A percentile compares a stretch with the other conserved stretches of the same genome.
Conservation (phyloP, 345 rosid species). For the Triadica sebifera region DNA sequence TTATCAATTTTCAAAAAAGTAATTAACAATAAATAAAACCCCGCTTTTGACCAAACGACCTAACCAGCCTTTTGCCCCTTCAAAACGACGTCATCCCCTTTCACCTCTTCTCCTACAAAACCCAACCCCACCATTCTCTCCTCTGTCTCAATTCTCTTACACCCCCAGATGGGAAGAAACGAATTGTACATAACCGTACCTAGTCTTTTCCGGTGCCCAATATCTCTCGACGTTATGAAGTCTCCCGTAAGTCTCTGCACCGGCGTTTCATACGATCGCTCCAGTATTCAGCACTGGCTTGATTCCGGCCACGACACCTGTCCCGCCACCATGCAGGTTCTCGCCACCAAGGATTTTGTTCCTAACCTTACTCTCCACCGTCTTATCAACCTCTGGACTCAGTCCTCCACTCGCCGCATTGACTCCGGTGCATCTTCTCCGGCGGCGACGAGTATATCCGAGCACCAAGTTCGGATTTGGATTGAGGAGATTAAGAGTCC, state of each 20-base stretch:
- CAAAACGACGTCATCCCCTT: slow-evolving; percentile 22
- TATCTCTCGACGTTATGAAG: slow-evolving; percentile 30
- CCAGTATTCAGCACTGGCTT: slow-evolving; percentile 34
- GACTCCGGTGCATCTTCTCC: not conserved
- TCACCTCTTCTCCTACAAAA: slow-evolving; percentile 26
- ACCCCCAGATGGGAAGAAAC: slow-evolving; percentile 26
- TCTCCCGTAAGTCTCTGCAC: slow-evolving; percentile 32
- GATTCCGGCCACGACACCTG: slow-evolving; percentile 33
- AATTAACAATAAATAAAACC: not conserved
- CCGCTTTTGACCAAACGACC: slow-evolving; percentile 18
- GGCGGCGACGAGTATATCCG: not conserved
- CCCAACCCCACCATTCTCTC: not conserved
- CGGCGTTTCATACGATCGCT: slow-evolving; percentile 34
- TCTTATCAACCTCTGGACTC: slow-evolving; percentile 23
- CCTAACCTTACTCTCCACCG: slow-evolving; percentile 32
- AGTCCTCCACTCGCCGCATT: slow-evolving; percentile 6
- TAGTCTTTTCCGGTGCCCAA: slow-evolving; percentile 27
- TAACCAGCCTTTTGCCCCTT: not conserved
- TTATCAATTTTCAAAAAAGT: too few species aligned
- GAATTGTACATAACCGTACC: slow-evolving; percentile 24
- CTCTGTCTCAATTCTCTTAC: not conserved
- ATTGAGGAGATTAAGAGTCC: slow-evolving; percentile 10
- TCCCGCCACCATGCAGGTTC: slow-evolving; percentile 34
- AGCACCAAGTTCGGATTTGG: slow-evolving; percentile 16
- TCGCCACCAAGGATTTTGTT: slow-evolving; percentile 24